These are phyloP conservation scores for Trametes coccinea DNA, from an alignment of 768 basidiomycete species.

Conservation along the genomic window DNA sequence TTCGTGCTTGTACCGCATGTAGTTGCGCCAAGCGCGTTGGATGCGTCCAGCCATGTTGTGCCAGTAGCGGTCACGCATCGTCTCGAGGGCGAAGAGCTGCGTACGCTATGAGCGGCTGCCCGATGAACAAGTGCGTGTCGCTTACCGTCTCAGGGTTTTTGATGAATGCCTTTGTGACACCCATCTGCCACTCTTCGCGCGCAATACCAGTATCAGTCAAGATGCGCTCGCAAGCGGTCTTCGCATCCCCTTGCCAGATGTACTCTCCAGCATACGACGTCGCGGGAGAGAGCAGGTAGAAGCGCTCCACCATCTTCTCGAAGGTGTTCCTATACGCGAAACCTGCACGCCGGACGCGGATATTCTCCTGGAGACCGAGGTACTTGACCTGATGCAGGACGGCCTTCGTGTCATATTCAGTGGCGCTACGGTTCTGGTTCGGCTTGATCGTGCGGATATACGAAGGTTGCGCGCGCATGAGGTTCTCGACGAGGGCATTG, in stretches of 20 bases:
- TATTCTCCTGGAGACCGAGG: conserved; percentile 97
- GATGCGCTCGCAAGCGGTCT: conserved; percentile 90
- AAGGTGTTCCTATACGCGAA: conserved; percentile 99
- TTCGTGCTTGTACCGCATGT: conserved; percentile 93
- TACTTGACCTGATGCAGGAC: conserved; percentile 99
- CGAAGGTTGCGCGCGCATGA: conserved; percentile 96
- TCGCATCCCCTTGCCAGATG: conserved; percentile 89
- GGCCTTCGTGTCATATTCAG: conserved; percentile 93
- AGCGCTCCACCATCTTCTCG: conserved; percentile 98
- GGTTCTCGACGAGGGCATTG: conserved; percentile 91
- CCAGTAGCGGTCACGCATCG: conserved; percentile 99
- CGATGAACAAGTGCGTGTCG: conserved; percentile 1
- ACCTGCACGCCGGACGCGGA: conserved; percentile 93
- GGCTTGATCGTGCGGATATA: conserved; percentile 99
- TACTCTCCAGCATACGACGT: conserved; percentile 99
- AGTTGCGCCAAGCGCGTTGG: conserved; percentile 94
- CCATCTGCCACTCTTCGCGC: conserved; percentile 99
- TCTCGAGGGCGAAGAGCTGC: conserved; percentile 95
- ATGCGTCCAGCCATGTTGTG: conserved; percentile 99
- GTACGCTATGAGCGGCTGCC: neutral
- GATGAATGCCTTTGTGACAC: conserved; percentile 97
- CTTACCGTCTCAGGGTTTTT: conserved; percentile 97
- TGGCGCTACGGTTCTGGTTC: conserved; percentile 90
- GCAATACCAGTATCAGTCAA: conserved; percentile 94
- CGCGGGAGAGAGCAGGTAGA: conserved; percentile 91